Percentiles rank a stretch among this genome's conserved stretches.
phyloP scores from a whole-genome alignment of 2,329 filamentous ascomycete species.

The Calycina herbarum region DNA sequence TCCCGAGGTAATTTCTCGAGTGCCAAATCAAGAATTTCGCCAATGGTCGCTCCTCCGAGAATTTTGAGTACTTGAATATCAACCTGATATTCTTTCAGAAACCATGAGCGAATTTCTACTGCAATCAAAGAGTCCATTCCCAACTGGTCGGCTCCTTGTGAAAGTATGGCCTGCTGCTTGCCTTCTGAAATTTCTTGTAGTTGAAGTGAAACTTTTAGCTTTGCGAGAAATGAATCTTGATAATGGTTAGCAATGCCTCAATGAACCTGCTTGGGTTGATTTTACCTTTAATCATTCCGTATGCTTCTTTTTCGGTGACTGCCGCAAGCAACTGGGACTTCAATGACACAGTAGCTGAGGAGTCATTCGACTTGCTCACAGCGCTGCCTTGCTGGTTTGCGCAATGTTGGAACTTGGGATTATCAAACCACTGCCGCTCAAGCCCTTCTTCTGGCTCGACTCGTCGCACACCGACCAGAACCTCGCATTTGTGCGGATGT shows the following conservation, averaged over 20 bases:
- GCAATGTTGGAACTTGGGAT: constrained; percentile 9
- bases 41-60: constrained; percentile 37
- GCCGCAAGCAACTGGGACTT: not conserved
- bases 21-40: constrained; percentile 5
- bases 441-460: not conserved
- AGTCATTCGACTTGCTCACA: not conserved
- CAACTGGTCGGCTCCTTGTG: constrained; percentile 31
- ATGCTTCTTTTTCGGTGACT: not conserved
- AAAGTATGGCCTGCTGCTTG: not conserved
- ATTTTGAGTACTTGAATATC: constrained; percentile 50
- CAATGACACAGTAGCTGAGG: constrained; percentile 24
- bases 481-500: not conserved
- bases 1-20: constrained; percentile 8
- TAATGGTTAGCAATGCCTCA: not conserved
- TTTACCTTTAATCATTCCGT: not conserved
- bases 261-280: not conserved
- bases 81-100: constrained; percentile 45
- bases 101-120: constrained; percentile 43
- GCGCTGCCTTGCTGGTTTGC: not conserved
- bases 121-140: constrained; percentile 26
- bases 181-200: not conserved
- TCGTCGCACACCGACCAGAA: not conserved
- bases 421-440: constrained; percentile 1
- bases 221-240: not conserved
- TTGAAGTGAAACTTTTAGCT: not conserved